Evolutionary conservation across 1,284 basidiomycete genomes (phyloP).

Genomic region (Puccinia novopanici): DNA sequence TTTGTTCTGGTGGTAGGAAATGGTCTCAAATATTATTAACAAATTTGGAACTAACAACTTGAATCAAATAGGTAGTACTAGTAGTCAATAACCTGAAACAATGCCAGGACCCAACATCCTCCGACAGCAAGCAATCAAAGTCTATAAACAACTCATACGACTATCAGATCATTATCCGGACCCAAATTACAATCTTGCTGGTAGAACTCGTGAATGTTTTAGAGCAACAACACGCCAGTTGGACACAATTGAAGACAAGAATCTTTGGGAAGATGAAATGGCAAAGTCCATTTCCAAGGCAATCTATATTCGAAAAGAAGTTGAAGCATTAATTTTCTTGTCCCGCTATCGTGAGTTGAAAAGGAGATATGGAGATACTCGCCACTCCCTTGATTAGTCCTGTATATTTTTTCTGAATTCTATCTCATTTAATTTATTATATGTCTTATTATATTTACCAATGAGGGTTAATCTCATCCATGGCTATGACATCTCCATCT

Average conservation of each 20-base stretch:
- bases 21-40: no score
- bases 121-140: conserved; percentile 32
- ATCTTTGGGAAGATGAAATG: conserved; percentile 39
- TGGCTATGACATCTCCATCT: no score
- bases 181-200: conserved; percentile 35
- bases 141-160: conserved; percentile 39
- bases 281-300: conserved; percentile 47
- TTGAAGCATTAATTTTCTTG: conserved; percentile 48
- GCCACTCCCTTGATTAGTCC: conserved; percentile 11
- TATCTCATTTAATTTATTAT: no score
- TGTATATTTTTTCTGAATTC: no score
- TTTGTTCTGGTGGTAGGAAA: no score
- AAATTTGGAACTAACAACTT: no score
- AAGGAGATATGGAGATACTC: conserved; percentile 48
- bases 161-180: conserved; percentile 40
- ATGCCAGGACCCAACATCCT: conserved; percentile 7
- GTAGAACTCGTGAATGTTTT: conserved; percentile 35
- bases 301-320: conserved; percentile 43
- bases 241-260: background rate
- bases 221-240: conserved; percentile 24
- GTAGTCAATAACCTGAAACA: background rate
- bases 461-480: no score
- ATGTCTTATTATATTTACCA: no score
- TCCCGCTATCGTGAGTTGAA: conserved; percentile 45
- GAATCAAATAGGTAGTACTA: no score